phyloP scores from a whole-genome alignment of 2,329 filamentous ascomycete species.

The Ophiocordyceps australis region DNA sequence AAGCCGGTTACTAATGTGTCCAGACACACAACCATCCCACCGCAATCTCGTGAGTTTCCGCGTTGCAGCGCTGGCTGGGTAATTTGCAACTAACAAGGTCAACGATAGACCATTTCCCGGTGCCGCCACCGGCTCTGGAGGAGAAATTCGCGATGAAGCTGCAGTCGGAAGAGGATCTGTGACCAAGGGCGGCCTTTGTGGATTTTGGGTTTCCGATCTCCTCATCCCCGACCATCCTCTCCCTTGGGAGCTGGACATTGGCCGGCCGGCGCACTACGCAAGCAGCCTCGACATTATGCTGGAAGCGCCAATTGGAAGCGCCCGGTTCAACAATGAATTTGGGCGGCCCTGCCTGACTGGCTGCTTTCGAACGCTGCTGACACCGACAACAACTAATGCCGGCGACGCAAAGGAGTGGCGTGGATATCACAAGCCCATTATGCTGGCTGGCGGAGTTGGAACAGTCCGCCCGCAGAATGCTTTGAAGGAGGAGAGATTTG shows the following conservation, averaged over 20 bases:
- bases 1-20: too few species aligned
- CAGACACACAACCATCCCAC: constrained; percentile 90
- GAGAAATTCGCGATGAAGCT: constrained; percentile 90
- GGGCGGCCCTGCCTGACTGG: constrained; percentile 77
- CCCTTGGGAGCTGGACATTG: constrained; percentile 85
- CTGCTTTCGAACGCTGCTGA: constrained; percentile 80
- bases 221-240: constrained; percentile 66
- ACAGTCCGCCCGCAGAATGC: constrained; percentile 84
- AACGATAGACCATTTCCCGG: constrained; percentile 52
- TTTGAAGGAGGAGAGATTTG: constrained; percentile 62
- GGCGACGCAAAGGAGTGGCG: constrained; percentile 34
- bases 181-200: constrained; percentile 80
- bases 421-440: constrained; percentile 96
- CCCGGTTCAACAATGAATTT: constrained; percentile 96
- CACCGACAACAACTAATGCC: constrained; percentile 18
- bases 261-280: constrained; percentile 79
- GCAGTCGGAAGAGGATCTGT: constrained; percentile 83
- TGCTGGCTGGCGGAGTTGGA: constrained; percentile 91
- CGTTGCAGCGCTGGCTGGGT: not conserved
- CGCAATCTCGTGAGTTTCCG: constrained; percentile 47
- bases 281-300: constrained; percentile 95
- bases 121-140: constrained; percentile 86
- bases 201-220: constrained; percentile 91
- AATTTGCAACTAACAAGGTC: not conserved
- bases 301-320: constrained; percentile 87